phyloP scores from a whole-genome alignment of 2,329 filamentous ascomycete species.

The Emmonsiellopsis sp. region DNA sequence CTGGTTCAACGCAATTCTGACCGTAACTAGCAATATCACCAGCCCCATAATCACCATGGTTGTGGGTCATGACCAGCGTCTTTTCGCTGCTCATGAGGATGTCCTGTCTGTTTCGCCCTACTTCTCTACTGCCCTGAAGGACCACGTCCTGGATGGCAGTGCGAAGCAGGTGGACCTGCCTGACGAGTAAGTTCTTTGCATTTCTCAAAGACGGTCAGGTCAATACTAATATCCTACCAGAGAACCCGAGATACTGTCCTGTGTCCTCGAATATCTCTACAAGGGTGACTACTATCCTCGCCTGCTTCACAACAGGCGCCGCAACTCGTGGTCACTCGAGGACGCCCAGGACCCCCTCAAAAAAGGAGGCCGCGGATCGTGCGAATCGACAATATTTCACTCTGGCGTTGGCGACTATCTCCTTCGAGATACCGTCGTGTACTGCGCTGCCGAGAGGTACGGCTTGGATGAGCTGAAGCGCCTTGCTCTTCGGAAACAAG shows the following conservation, averaged over 20 bases:
- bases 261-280: constrained; percentile 92
- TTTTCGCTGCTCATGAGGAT: constrained; percentile 94
- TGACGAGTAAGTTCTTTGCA: constrained; percentile 41
- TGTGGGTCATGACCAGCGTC: constrained; percentile 72
- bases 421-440: constrained; percentile 86
- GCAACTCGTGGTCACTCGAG: constrained; percentile 84
- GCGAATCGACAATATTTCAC: constrained; percentile 71
- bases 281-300: constrained; percentile 93
- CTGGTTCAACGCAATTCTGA: neutral
- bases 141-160: constrained; percentile 60
- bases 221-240: constrained; percentile 42
- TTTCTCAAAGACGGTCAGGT: neutral
- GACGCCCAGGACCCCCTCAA: constrained; percentile 50
- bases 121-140: constrained; percentile 64
- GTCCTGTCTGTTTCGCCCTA: constrained; percentile 78
- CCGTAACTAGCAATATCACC: constrained; percentile 39
- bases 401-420: constrained; percentile 64
- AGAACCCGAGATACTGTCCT: constrained; percentile 89
- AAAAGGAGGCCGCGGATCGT: constrained; percentile 51
- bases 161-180: constrained; percentile 70
- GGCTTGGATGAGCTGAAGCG: constrained; percentile 87
- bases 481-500: constrained; percentile 87
- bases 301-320: constrained; percentile 76
- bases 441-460: constrained; percentile 86
- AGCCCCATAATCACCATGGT: constrained; percentile 78